A percentile compares a stretch with the other conserved stretches of the same genome.
phyloP scores from a whole-genome alignment of 208 protist species.

The Acanthamoeba healyi region DNA sequence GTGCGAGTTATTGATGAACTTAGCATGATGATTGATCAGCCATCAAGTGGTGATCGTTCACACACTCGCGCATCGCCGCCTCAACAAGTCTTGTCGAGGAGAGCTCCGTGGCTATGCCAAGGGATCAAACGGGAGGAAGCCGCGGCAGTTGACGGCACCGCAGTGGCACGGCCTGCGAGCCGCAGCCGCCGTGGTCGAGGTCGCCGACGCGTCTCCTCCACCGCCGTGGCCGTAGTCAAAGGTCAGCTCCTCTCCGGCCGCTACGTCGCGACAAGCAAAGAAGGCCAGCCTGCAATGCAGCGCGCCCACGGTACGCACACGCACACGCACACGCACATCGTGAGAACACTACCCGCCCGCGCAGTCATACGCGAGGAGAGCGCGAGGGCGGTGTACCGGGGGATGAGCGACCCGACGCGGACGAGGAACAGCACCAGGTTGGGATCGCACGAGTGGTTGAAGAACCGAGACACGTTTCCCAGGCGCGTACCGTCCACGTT shows the following conservation, averaged over 20 bases:
- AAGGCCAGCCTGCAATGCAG: slow-evolving; percentile 9
- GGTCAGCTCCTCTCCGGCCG: slow-evolving; percentile 59
- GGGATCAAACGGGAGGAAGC: slow-evolving; percentile 7
- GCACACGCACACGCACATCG: not conserved
- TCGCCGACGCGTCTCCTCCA: not conserved
- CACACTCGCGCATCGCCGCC: too few relatives aligned
- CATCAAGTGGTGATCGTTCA: too few relatives aligned
- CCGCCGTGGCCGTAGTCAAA: slow-evolving; percentile 53
- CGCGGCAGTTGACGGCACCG: not conserved
- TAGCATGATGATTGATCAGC: too few relatives aligned
- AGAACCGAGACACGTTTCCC: slow-evolving; percentile 62
- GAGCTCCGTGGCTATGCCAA: too few relatives aligned
- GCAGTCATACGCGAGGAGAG: too few relatives aligned
- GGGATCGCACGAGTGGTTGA: slow-evolving; percentile 73
- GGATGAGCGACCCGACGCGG: slow-evolving; percentile 9
- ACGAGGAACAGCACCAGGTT: slow-evolving; percentile 65
- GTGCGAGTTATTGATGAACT: too few relatives aligned
- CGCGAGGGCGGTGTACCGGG: not conserved
- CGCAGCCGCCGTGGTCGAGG: not conserved
- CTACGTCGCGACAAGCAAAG: slow-evolving; percentile 39
- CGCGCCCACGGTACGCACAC: not conserved
- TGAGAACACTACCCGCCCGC: too few relatives aligned
- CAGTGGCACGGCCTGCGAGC: not conserved
- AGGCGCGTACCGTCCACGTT: slow-evolving; percentile 26
- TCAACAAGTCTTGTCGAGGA: too few relatives aligned